Evolutionary conservation across 257 asterid species (phyloP).

Genomic region (Lithospermum erythrorhizon): DNA sequence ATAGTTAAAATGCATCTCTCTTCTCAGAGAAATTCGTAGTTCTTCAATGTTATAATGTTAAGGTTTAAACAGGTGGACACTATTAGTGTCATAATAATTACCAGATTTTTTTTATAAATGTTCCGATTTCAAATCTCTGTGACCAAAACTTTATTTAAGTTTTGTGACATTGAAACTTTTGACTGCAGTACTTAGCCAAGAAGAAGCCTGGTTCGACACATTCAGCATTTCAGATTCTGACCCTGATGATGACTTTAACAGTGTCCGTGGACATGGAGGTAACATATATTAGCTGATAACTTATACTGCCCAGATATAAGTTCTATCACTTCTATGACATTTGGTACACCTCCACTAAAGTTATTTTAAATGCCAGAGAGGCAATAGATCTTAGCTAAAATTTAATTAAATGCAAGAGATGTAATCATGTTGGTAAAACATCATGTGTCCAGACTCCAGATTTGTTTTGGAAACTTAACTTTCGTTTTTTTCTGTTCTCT

Average conservation of each 20-base stretch:
- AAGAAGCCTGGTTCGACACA: conserved; percentile 91
- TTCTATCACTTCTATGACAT: too few relatives aligned
- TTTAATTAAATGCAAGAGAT: too few relatives aligned
- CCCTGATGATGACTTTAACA: conserved; percentile 79
- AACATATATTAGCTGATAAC: conserved; percentile 11
- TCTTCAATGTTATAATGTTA: too few relatives aligned
- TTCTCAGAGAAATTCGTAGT: background rate
- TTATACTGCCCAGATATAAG: background rate
- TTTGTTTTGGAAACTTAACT: too few relatives aligned
- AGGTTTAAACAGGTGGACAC: background rate
- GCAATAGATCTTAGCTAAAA: too few relatives aligned
- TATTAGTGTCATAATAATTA: background rate
- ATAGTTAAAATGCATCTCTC: background rate
- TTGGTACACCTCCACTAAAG: too few relatives aligned
- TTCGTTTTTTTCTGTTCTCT: too few relatives aligned
- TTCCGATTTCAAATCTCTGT: background rate
- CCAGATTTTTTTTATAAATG: background rate
- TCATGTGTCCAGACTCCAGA: too few relatives aligned
- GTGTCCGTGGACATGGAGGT: conserved; percentile 97
- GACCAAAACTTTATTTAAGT: background rate
- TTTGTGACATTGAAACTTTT: background rate
- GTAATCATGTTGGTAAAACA: too few relatives aligned
- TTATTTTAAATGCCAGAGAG: too few relatives aligned
- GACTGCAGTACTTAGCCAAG: conserved; percentile 60
- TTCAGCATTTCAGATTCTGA: conserved; percentile 80